Percentiles rank a stretch among this genome's conserved stretches.
phyloP scores from a whole-genome alignment of 306 rosid species.

The Canavalia ensiformis region DNA sequence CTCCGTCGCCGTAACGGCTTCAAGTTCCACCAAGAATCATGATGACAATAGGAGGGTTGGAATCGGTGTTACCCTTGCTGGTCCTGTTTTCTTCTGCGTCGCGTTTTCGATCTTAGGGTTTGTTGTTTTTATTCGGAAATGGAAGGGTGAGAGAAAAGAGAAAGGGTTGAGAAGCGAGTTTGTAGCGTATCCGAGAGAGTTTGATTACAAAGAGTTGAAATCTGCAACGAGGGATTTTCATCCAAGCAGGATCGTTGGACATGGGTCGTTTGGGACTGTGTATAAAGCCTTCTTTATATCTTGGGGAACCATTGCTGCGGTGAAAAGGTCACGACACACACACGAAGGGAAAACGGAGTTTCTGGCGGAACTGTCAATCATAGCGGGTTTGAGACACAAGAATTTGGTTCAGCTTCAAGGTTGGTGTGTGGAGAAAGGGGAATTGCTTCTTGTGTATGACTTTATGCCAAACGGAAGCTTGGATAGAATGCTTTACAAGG shows the following conservation, averaged over 20 bases:
- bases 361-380: slow-evolving; percentile 47
- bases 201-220: slow-evolving; percentile 70
- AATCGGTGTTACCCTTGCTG: slow-evolving; percentile 57
- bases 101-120: slow-evolving; percentile 61
- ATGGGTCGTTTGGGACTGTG: slow-evolving; percentile 89
- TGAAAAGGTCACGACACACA: slow-evolving; percentile 49
- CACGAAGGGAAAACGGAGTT: slow-evolving; percentile 50
- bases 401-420: slow-evolving; percentile 85
- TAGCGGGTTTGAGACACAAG: slow-evolving; percentile 86
- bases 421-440: slow-evolving; percentile 86
- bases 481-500: slow-evolving; percentile 47
- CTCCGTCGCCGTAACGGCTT: neutral
- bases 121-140: slow-evolving; percentile 53
- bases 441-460: slow-evolving; percentile 80
- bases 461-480: slow-evolving; percentile 56
- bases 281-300: slow-evolving; percentile 72
- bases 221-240: slow-evolving; percentile 80
- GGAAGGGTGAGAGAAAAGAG: slow-evolving; percentile 37
- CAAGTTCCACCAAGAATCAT: neutral
- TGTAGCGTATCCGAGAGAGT: slow-evolving; percentile 70
- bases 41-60: slow-evolving; percentile 40
- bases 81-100: slow-evolving; percentile 57
- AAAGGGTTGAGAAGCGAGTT: slow-evolving; percentile 50
- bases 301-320: slow-evolving; percentile 60
- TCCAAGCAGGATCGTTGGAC: slow-evolving; percentile 70